Percentiles rank a stretch among this genome's conserved stretches.
phyloP scores from a whole-genome alignment of 768 basidiomycete genomes.

The Tylopilus cervinicoccineus region DNA sequence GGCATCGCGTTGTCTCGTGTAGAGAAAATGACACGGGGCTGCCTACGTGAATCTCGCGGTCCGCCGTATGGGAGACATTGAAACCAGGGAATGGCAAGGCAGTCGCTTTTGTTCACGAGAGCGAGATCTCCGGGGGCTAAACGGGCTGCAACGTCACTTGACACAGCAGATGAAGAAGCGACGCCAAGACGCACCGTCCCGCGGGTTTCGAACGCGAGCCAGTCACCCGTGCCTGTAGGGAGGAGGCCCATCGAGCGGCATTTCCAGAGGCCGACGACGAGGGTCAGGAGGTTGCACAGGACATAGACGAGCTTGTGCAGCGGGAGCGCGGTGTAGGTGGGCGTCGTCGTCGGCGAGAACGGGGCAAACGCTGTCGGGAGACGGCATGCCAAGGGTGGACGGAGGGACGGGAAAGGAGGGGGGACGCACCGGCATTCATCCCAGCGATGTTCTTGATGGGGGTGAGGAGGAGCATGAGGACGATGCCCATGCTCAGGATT shows the following conservation, averaged over 20 bases:
- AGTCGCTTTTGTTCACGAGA: constrained; percentile 32
- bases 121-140: constrained; percentile 46
- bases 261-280: constrained; percentile 88
- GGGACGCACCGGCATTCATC: constrained; percentile 68
- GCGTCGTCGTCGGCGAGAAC: constrained; percentile 45
- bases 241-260: constrained; percentile 89
- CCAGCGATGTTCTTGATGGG: constrained; percentile 81
- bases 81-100: too few relatives aligned
- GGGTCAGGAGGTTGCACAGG: constrained; percentile 69
- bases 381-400: not conserved
- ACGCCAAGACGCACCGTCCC: constrained; percentile 42
- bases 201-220: constrained; percentile 89
- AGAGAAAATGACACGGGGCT: constrained; percentile 16
- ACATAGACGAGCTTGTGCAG: constrained; percentile 72
- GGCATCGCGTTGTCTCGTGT: constrained; percentile 14
- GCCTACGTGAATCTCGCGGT: constrained; percentile 9
- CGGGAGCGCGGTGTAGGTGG: constrained; percentile 47
- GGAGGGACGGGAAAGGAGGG: not conserved
- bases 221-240: constrained; percentile 89
- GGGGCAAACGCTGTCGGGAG: constrained; percentile 53
- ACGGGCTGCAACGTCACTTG: too few relatives aligned
- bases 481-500: constrained; percentile 95
- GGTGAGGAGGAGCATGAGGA: constrained; percentile 84
- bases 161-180: not conserved
- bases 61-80: too few relatives aligned